Base-by-base conservation (phyloP, 768 basidiomycete species). In the Obba rivulosa region DNA sequence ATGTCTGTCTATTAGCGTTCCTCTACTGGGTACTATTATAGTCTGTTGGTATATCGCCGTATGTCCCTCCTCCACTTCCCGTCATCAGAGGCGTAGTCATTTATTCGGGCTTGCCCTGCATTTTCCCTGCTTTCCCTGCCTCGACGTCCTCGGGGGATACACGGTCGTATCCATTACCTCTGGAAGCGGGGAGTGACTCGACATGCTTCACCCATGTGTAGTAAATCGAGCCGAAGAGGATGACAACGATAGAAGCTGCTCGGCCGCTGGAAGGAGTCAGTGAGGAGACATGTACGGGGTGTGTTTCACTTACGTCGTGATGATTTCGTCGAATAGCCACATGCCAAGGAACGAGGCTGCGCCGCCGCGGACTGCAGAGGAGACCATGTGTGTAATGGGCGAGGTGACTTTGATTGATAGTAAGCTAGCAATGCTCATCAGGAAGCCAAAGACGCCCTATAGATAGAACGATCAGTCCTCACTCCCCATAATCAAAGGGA, bases 321-420 rank as follows among this genome's bases (percentile, higher is more conserved):
- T 80, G 50, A 89, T 62, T 42, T 98, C 94, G 22, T 71, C 62
- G 69, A 96, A 96, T 17, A 91, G 54, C 80, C 78, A 87, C 64
- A 87, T 74, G 20, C 83, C 90, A 13, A 96, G 73, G 39, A 94
- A 62, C 4, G 92, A 90, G n/a, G 86, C 90, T 1, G 92, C 83
- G 22, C 97, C 94, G 16, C 95, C 93, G 46, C 94, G 87, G 3
- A 95, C 91, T 17, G 95, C 94, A 10, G 92, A 92, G 3, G 92
- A 94, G 22, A 96, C 73, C 94, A 97, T 98, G 66, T 98, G 94
- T 2, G 94, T 94, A 63, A 97, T 92, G 13, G 94, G 94, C 1
- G 92, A 95, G 8, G 94, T 98, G 52, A 97, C 88, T 66, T 98
- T 94, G 74, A 98, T 96, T 21, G 90, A 93, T 24, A 98, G 75